phyloP scores from a whole-genome alignment of 2,329 filamentous ascomycete species.

The Biscogniauxia marginata region DNA sequence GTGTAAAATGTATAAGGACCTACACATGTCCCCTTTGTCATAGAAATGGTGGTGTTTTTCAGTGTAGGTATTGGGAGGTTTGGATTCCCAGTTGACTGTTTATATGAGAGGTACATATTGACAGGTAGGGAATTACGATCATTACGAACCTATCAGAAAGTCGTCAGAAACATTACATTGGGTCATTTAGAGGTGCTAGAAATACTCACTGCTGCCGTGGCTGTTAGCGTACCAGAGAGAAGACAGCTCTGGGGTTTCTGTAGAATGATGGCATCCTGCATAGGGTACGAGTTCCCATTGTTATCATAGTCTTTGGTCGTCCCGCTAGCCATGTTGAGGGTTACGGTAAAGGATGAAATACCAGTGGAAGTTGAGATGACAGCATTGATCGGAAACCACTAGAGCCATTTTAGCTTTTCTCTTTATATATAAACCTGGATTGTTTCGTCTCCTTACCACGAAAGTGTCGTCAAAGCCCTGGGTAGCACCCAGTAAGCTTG shows the following conservation, averaged over 20 bases:
- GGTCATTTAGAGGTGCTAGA: too few species aligned
- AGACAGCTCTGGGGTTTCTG: conserved; percentile 59
- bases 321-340: conserved; percentile 49
- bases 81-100: conserved; percentile 34
- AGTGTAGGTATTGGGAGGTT: conserved; percentile 44
- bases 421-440: background rate
- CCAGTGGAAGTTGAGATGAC: conserved; percentile 56
- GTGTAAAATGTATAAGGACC: conserved; percentile 50
- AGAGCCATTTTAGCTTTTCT: conserved; percentile 12
- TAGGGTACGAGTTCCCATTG: conserved; percentile 54
- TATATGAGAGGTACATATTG: conserved; percentile 44
- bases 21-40: conserved; percentile 44
- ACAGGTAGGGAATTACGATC: conserved; percentile 43
- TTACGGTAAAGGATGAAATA: conserved; percentile 60
- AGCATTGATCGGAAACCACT: conserved; percentile 43
- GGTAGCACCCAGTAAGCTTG: conserved; percentile 46
- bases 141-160: conserved; percentile 41
- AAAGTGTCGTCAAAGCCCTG: conserved; percentile 62
- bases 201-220: conserved; percentile 40
- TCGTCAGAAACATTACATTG: background rate
- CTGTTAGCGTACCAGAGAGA: conserved; percentile 43
- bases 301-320: conserved; percentile 50
- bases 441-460: conserved; percentile 38
- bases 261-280: conserved; percentile 55
- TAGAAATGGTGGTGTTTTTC: conserved; percentile 36